Evolutionary conservation across 1,284 basidiomycete genomes (phyloP).

Genomic region (Testicularia cyperi): DNA sequence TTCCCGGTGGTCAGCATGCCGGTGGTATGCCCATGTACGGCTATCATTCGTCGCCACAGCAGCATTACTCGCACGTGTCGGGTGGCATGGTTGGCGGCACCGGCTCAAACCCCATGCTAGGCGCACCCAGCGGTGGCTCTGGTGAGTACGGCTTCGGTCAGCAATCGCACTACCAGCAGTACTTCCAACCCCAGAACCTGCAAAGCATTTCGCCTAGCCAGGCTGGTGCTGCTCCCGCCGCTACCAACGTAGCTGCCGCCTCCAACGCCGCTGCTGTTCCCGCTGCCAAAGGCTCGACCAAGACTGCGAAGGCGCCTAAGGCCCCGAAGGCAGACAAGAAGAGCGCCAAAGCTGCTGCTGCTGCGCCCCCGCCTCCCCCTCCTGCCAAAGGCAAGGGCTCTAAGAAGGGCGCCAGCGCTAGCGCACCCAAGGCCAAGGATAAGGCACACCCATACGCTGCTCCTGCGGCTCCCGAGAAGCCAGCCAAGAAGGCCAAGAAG

Average conservation of each 20-base stretch:
- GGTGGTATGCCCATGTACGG: conserved; percentile 43
- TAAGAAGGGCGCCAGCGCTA: conserved; percentile 38
- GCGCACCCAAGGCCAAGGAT: conserved; percentile 29
- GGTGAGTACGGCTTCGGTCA: conserved; percentile 37
- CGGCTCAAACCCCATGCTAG: conserved; percentile 43
- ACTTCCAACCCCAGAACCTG: conserved; percentile 38
- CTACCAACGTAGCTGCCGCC: conserved; percentile 11
- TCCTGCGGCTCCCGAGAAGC: conserved; percentile 25
- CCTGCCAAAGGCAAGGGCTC: conserved; percentile 24
- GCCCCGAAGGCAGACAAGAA: conserved; percentile 17
- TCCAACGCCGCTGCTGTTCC: conserved; percentile 11
- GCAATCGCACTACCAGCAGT: conserved; percentile 40
- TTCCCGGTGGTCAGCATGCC: conserved; percentile 29
- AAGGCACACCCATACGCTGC: conserved; percentile 37
- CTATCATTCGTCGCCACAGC: conserved; percentile 38
- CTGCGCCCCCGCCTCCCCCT: too few relatives aligned
- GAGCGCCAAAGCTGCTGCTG: conserved; percentile 12
- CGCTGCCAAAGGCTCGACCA: conserved; percentile 17
- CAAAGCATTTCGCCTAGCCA: conserved; percentile 40
- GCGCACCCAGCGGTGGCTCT: conserved; percentile 32
- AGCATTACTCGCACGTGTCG: conserved; percentile 41
- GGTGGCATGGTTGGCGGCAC: conserved; percentile 38
- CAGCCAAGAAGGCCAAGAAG: conserved; percentile 40
- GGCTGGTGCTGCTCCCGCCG: conserved; percentile 29
- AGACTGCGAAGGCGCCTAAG: conserved; percentile 24